Base-by-base conservation (phyloP, 306 rosid species). In the Ormosia semicastrata region DNA sequence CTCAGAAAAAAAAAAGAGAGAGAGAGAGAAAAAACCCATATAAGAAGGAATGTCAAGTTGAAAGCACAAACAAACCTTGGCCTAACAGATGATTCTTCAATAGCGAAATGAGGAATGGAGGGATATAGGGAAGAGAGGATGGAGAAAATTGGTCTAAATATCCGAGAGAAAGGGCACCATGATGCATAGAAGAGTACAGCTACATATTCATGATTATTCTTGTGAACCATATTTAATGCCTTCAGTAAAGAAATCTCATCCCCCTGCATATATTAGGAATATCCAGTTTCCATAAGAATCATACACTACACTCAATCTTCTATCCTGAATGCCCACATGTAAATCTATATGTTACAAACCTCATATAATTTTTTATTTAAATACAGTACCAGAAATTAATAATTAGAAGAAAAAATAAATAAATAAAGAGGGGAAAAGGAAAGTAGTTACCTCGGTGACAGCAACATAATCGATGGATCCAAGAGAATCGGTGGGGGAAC, bases 101-200 rank as follows among this genome's bases (percentile, higher is more conserved):
- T 88, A 46, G 99, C 94, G 76, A 93, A 96, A 91, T 96, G 99
- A 3, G 94, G 97, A 81, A 96, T 90, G 62, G 95, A 86, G 64
- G 94, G 95, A 65, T 92, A 88, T 6, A 91, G 75, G 39, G 97
- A 86, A 50, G 99, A 86, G 66, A 96, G 82, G 39, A 89, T 62
- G 11, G 98, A 91, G 87, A 96, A 91, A 39, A 87, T 88, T 10
- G 97, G 97, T 70, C 94, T 87, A 81, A 94, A 94, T 41, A 83
- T 83, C 89, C 84, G 78, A 18, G 98, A 96, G 89, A 96, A 96
- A n/a, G 98, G 98, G 77, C 99, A 96, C 98, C 99, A 94, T 6
- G 98, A 89, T 5, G 99, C 98, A 64, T 96, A 94, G 88, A 96
- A 92, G 54, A 96, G 97, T 56, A 96, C 85, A 12, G 97, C 97